phyloP scores from a whole-genome alignment of 768 basidiomycete species.

The Lactifluus echinatus region DNA sequence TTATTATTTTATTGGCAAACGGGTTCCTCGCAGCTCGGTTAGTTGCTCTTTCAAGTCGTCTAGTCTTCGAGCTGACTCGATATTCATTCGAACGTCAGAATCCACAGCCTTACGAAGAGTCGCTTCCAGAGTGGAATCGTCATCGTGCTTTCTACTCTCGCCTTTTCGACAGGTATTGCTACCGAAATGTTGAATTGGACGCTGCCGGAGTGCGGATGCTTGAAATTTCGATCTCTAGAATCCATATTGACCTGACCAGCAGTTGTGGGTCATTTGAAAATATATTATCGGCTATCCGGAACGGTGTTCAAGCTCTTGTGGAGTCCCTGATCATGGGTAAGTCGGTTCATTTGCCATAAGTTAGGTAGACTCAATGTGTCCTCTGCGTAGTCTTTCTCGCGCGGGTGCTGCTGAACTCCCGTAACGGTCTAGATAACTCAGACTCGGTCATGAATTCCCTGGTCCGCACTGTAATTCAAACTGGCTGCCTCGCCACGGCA shows the following conservation, averaged over 20 bases:
- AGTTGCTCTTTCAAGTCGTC: not conserved
- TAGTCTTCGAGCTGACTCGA: not conserved
- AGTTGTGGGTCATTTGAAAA: not conserved
- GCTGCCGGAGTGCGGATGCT: not conserved
- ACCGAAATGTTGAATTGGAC: not conserved
- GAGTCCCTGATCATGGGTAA: not conserved
- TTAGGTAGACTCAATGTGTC: not conserved
- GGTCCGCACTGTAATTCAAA: not conserved
- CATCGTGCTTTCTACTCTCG: not conserved
- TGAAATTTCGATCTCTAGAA: not conserved
- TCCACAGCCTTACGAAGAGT: not conserved
- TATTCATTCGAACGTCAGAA: not conserved
- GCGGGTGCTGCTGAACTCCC: not conserved
- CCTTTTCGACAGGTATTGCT: not conserved
- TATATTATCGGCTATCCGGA: not conserved
- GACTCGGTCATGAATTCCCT: not conserved
- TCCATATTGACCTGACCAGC: not conserved
- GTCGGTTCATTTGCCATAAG: not conserved
- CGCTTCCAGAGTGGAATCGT: not conserved
- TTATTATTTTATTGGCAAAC: not conserved
- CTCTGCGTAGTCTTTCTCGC: not conserved
- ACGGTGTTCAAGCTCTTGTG: not conserved
- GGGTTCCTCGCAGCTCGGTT: slow-evolving; percentile 1
- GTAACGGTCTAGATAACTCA: not conserved
- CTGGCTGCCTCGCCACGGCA: not conserved